Evolutionary conservation across 345 rosid species (phyloP).

Genomic region (Iberis pinnata): DNA sequence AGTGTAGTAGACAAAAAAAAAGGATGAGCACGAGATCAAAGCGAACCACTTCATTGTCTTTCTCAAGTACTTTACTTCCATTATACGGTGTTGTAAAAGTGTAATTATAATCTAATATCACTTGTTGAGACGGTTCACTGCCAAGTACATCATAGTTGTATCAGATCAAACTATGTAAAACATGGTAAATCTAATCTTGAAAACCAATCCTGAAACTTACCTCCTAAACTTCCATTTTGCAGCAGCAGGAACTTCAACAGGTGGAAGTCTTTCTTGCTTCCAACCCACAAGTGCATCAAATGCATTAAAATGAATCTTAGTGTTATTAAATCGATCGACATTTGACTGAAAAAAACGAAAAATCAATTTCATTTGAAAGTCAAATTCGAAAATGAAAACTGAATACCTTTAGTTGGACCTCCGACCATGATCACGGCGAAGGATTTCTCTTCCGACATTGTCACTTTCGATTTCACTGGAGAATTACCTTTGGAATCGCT

Average conservation of each 20-base stretch:
- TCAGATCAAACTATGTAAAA: conserved; percentile 3
- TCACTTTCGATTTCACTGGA: no score
- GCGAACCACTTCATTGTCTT: conserved; percentile 40
- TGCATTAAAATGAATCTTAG: conserved; percentile 53
- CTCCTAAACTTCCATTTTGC: conserved; percentile 90
- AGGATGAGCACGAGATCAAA: conserved; percentile 4
- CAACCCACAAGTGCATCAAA: conserved; percentile 80
- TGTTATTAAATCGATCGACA: no score
- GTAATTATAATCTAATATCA: conserved; percentile 95
- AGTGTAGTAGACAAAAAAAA: background rate
- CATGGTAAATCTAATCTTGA: background rate
- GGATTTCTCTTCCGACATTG: no score
- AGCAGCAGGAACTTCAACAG: conserved; percentile 94
- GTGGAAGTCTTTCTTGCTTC: conserved; percentile 79
- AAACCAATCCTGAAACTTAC: conserved; percentile 32
- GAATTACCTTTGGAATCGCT: no score
- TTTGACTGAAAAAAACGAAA: no score
- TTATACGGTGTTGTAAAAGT: conserved; percentile 88
- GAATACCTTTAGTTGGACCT: no score
- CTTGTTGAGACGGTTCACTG: conserved; percentile 87
- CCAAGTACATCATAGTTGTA: conserved; percentile 29
- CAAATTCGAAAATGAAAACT: no score
- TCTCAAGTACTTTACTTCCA: conserved; percentile 65
- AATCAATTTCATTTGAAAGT: no score
- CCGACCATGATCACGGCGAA: no score